These are phyloP conservation scores for Acanthamoeba lenticulata DNA, from an alignment of 208 protist genomes.

Conservation along the genomic window DNA sequence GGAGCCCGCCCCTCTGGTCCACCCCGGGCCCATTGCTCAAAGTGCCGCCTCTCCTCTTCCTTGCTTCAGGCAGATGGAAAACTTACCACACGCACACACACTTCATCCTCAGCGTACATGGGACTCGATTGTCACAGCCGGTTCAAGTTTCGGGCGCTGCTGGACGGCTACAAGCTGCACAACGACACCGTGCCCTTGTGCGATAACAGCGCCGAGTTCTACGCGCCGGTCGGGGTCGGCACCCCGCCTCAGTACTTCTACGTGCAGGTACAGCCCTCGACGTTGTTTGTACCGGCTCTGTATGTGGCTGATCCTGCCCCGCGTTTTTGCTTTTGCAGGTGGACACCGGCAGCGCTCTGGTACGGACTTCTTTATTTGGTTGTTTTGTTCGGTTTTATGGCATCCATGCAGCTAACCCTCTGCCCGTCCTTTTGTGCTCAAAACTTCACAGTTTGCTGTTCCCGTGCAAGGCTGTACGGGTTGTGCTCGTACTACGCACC, in stretches of 20 bases:
- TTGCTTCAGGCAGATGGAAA: background rate
- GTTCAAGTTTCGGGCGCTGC: background rate
- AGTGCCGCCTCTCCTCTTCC: background rate
- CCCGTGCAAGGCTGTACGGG: background rate
- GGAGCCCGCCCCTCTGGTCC: background rate
- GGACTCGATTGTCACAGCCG: background rate
- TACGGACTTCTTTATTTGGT: background rate
- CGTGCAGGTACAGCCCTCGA: background rate
- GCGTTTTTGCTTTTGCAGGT: background rate
- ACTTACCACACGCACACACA: background rate
- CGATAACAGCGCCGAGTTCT: conserved; percentile 39
- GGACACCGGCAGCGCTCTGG: conserved; percentile 32
- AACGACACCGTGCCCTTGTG: background rate
- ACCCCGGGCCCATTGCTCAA: background rate
- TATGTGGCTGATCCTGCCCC: background rate
- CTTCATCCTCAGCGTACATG: background rate
- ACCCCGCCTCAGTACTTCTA: conserved; percentile 5
- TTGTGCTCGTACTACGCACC: background rate
- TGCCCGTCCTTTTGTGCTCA: background rate
- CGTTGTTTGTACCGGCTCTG: background rate
- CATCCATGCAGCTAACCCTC: background rate
- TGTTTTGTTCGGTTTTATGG: no score
- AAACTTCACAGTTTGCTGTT: conserved; percentile 31
- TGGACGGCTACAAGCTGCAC: background rate
- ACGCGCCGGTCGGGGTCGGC: background rate